A percentile compares a stretch with the other conserved stretches of the same genome.
Conservation (phyloP, 164 flowering plant genomes). For the Vitis rotundifolia region DNA sequence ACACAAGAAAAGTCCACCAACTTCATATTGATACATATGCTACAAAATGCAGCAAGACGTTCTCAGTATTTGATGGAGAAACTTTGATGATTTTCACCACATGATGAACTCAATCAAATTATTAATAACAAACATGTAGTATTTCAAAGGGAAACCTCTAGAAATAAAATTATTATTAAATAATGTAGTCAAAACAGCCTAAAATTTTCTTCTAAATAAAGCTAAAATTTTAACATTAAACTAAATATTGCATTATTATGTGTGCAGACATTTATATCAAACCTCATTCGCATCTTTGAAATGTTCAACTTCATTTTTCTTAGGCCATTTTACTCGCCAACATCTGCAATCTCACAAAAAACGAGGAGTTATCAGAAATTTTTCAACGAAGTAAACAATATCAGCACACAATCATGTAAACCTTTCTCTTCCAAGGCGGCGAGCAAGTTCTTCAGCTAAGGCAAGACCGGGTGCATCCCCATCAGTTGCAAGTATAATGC, state of each 20-base stretch:
- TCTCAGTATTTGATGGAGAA: too few species aligned
- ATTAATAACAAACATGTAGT: too few species aligned
- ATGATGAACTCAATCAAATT: too few species aligned
- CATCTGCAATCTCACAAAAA: slow-evolving; percentile 50
- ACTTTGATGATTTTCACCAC: too few species aligned
- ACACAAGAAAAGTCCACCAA: too few species aligned
- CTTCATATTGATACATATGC: too few species aligned
- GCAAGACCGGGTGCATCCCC: slow-evolving; percentile 87
- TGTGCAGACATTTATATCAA: background rate
- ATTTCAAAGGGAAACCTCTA: too few species aligned
- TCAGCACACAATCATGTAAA: slow-evolving; percentile 8
- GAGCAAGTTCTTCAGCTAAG: slow-evolving; percentile 94
- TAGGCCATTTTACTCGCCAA: slow-evolving; percentile 93
- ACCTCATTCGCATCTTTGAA: slow-evolving; percentile 99
- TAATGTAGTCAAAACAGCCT: too few species aligned
- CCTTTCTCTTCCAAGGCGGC: slow-evolving; percentile 97
- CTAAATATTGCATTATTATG: background rate
- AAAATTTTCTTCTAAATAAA: too few species aligned
- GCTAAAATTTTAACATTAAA: background rate
- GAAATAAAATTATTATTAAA: too few species aligned
- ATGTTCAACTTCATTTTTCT: slow-evolving; percentile 45
- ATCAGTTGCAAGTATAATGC: slow-evolving; percentile 90
- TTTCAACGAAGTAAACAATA: background rate
- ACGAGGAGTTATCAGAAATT: slow-evolving; percentile 6
- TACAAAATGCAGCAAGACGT: too few species aligned